phyloP scores from a whole-genome alignment of 371 early-diverging fungal genomes.

The Funneliformis caledonium region DNA sequence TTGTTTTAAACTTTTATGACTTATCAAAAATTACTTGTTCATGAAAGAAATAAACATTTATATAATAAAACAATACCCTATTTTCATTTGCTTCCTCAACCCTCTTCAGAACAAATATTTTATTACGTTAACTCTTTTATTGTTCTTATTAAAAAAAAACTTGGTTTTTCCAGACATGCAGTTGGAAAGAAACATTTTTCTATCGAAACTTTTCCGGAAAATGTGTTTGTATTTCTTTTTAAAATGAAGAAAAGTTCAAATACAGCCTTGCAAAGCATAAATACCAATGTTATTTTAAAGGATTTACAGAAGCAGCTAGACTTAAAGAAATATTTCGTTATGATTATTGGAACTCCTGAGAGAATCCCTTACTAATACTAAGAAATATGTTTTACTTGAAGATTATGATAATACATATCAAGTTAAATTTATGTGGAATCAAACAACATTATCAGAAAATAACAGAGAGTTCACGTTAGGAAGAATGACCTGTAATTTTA shows the following conservation, averaged over 20 bases:
- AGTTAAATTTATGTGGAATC: not conserved
- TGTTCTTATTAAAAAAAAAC: conserved; percentile 1
- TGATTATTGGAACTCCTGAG: not conserved
- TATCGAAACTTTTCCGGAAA: not conserved
- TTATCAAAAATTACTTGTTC: not conserved
- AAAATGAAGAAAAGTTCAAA: not conserved
- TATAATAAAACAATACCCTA: not conserved
- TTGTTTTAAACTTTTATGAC: not conserved
- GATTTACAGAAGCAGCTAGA: not conserved
- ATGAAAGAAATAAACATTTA: not conserved
- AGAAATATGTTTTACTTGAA: not conserved
- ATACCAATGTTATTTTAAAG: not conserved
- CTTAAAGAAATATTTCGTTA: not conserved
- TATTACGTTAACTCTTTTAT: not conserved
- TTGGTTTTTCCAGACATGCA: conserved; percentile 7
- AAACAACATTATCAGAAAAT: not conserved
- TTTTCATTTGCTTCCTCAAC: not conserved
- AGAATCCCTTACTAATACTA: too few relatives aligned
- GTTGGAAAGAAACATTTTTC: not conserved
- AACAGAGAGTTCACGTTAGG: not conserved
- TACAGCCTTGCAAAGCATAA: not conserved
- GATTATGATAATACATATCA: not conserved
- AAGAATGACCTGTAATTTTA: conserved; percentile 5
- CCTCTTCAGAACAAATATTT: not conserved
- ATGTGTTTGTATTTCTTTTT: not conserved